Base-by-base conservation (phyloP, 2,329 filamentous ascomycete species). In the Pseudodiploospora longispora region DNA sequence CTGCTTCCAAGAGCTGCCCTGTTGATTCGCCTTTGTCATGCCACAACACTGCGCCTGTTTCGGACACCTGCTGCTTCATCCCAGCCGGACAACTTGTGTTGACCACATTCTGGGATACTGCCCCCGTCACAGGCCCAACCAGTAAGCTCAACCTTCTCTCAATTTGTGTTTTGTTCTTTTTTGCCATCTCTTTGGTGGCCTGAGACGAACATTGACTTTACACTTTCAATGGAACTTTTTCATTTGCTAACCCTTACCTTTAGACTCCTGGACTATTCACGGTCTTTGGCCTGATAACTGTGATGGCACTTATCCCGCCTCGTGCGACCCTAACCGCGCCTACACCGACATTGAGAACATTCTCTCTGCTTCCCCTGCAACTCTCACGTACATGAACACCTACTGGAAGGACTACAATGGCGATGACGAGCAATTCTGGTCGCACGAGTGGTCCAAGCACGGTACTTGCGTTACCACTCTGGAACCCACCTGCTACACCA, bases 31-130 rank as follows among this genome's bases (percentile, higher is more conserved):
- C 74, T 48, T 57, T 83, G 42, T 83, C 79, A 57, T 87, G 83
- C 59, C 75, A 81, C 51, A 81, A 81, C 55, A 75, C 72, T 6
- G 77, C 77, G 2, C 64, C 66, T 19, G 73, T 77, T 10, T 62
- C 71, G 42, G 72, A 87, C 56, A 74, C 80, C 6, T 89, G 85
- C 67, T 89, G 85, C 66, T 85, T 87, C 68, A 71, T 77, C 27
- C 82, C 84, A 0, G 78, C 82, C 5, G 85, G 85, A 6, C 76
- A 85, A 52, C 66, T 88, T 40, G 70, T 88, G 5, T 77, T 80
- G 62, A 88, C 85, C 3, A 84, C 88, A 55, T 88, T 89, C 64
- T 89, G 85, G 85, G 83, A 88, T 57, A 75, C 77, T 1, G 59
- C 74, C 47, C 83, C 83, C 2, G 66, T 73, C 1, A 75, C 78